Percentiles rank a stretch among this genome's conserved stretches.
Evolutionary conservation across 2,329 filamentous ascomycete genomes (phyloP).

Genomic region (Colletotrichum sp.): DNA sequence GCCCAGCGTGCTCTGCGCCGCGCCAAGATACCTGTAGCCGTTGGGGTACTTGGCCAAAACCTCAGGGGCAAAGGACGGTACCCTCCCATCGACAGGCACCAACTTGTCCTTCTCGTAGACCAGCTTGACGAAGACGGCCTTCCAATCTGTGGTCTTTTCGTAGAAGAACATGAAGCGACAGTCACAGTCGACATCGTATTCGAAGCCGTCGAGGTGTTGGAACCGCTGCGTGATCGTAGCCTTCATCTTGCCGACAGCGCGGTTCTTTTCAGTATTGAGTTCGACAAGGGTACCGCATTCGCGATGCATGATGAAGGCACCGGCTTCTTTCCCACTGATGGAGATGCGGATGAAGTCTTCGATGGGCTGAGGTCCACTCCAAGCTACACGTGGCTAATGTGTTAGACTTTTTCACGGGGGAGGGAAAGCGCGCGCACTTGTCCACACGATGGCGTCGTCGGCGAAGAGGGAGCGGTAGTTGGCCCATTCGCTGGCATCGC

Average conservation of each 20-base stretch:
- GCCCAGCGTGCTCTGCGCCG: constrained; percentile 50
- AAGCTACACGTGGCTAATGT: constrained; percentile 39
- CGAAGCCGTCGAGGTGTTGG: constrained; percentile 31
- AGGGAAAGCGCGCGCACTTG: constrained; percentile 40
- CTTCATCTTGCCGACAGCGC: constrained; percentile 59
- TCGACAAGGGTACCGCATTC: constrained; percentile 54
- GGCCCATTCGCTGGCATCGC: constrained; percentile 58
- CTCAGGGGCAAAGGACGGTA: constrained; percentile 40
- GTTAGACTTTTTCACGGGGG: not conserved
- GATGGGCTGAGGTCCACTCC: constrained; percentile 43
- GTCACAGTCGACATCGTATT: constrained; percentile 57
- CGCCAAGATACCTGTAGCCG: constrained; percentile 52
- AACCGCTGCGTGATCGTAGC: constrained; percentile 59
- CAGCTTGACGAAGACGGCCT: constrained; percentile 50
- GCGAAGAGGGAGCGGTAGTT: constrained; percentile 56
- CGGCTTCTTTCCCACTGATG: constrained; percentile 52
- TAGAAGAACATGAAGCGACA: constrained; percentile 55
- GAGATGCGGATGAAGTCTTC: constrained; percentile 50
- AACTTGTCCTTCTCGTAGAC: constrained; percentile 57
- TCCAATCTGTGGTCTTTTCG: constrained; percentile 40
- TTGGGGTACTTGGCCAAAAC: constrained; percentile 44
- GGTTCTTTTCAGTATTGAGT: constrained; percentile 39
- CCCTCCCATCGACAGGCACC: constrained; percentile 47
- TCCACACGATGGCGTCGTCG: constrained; percentile 53
- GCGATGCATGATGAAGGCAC: constrained; percentile 63